Evolutionary conservation across 108 stramenopile species (phyloP), one percentile per base, ranked within the genome.

Genomic region (Fistulifera solaris): DNA sequence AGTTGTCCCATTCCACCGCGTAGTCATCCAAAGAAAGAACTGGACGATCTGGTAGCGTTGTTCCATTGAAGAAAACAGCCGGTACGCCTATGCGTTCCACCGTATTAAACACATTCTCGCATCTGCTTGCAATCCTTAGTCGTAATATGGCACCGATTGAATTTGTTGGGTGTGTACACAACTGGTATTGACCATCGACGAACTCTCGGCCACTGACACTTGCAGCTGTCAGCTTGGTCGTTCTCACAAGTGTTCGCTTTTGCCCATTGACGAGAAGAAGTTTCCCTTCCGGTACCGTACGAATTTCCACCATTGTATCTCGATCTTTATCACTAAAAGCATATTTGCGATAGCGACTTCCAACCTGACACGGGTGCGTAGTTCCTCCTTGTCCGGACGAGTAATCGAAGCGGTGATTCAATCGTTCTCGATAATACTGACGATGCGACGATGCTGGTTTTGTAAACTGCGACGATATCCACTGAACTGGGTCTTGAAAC

Each of bases 391-490:
- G 22, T 10, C 19, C 12, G 13, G 40, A 38, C 0, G 67, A 40
- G 31, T 47, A 48, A 18, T 63, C 67, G 8, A 72, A 42, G 15
- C 67, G 62, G 12, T 59, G 52, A 62, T 67, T 74, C 26, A 50
- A 38, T 12, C 61, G 58, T 13, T 2, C 12, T 0, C 80, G 61
- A 44, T 51, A 81, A 48, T 72, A 67, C 56, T 71, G 58, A 18
- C 72, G 62, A 53, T 74, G 77, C 26, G 41, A 62, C 1, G 72
- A 60, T 7, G 53, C 35, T 17, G 68, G 65, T 7, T 53, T 54
- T 10, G 44, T 18, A 13, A 58, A 48, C 70, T 78, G 77, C 2
- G 67, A 41, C 0, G 55, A 31, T 1, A 78, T 52, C 77, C 77
- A 78, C 19, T 57, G 12, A 2, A 62, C 60, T 16, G 64, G 31